Conservation (phyloP, 106 monocot genomes). For the Platanthera zijinensis region DNA sequence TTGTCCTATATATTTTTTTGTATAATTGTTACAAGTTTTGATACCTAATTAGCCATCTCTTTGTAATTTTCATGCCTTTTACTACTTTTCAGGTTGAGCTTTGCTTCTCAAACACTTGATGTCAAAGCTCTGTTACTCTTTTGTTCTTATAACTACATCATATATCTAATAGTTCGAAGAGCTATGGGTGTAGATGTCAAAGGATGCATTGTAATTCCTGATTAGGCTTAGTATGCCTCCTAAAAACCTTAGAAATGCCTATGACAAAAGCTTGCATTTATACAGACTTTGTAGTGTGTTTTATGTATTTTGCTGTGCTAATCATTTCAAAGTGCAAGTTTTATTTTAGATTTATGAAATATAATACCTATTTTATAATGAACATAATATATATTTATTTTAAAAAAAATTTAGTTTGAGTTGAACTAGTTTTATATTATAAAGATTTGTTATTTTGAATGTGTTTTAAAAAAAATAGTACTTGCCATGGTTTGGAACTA, state of each 20-base stretch:
- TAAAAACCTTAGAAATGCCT: neutral
- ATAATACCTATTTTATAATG: neutral
- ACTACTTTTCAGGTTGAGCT: slow-evolving; percentile 69
- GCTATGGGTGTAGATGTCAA: slow-evolving; percentile 92
- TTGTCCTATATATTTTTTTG: slow-evolving; percentile 3
- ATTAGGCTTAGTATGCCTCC: slow-evolving; percentile 86
- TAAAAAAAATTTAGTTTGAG: too few relatives aligned
- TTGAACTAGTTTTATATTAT: too few relatives aligned
- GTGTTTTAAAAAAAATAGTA: too few relatives aligned
- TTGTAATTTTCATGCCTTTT: slow-evolving; percentile 10
- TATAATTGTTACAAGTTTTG: neutral
- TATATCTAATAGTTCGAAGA: slow-evolving; percentile 86
- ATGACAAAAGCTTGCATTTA: neutral
- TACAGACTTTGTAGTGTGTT: neutral
- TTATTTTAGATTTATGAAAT: neutral
- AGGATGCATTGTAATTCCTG: slow-evolving; percentile 81
- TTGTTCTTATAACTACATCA: slow-evolving; percentile 87
- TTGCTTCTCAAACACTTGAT: slow-evolving; percentile 81
- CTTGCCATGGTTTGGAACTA: too few relatives aligned
- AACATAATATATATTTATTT: too few relatives aligned
- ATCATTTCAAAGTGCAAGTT: neutral
- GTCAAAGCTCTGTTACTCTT: slow-evolving; percentile 85
- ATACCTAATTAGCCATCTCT: too few relatives aligned
- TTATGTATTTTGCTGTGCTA: neutral
- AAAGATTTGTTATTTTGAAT: too few relatives aligned